Evolutionary conservation across 2,329 filamentous ascomycete species (phyloP), one percentile per base, ranked within the genome.

Genomic region (Colletotrichum australisinense): DNA sequence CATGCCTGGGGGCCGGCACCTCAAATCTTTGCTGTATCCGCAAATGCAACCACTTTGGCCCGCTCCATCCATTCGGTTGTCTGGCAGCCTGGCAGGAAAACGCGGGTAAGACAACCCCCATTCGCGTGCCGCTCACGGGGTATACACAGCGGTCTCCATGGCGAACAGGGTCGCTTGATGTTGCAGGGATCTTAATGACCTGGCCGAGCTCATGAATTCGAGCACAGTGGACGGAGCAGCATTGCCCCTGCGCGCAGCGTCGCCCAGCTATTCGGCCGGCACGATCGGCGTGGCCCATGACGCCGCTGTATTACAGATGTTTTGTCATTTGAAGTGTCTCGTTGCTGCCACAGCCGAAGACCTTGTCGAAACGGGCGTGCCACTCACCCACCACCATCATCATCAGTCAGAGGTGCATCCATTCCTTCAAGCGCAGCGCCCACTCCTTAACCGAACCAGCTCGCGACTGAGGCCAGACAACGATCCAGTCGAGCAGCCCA

Each of bases 101-200:
- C 67, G 70, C 67, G 56, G 70, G 55, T 56, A 70, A 70, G 66
- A 73, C 67, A 73, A 8, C 26, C 56, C 56, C 35, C 60, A 57
- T 64, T 70, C 59, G 70, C 70, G 70, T 60, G 67, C 56, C 35
- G 35, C 56, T 65, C 46, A 46, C 32, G 60, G 42, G 22, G 59
- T 63, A 46, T 57, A 32, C 30, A 32, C 30, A 32, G 30, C 8
- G 53, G 65, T 52, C 53, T 55, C 67, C 26, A 49, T n/a, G 38
- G 59, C 56, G 55, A 49, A 55, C 66, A 70, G 67, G 70, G 59
- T 65, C 63, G 22, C 30, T 52, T 9, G 32, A 5, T 16, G 30
- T 60, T 65, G 67, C 70, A 73, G 67, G 70, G 70, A 70, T 73
- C 60, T 73, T 73, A 73, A 73, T 73, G 70, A 70, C 67, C 60